phyloP scores from a whole-genome alignment of 805 yeast species.

The Novakomyces olei region DNA sequence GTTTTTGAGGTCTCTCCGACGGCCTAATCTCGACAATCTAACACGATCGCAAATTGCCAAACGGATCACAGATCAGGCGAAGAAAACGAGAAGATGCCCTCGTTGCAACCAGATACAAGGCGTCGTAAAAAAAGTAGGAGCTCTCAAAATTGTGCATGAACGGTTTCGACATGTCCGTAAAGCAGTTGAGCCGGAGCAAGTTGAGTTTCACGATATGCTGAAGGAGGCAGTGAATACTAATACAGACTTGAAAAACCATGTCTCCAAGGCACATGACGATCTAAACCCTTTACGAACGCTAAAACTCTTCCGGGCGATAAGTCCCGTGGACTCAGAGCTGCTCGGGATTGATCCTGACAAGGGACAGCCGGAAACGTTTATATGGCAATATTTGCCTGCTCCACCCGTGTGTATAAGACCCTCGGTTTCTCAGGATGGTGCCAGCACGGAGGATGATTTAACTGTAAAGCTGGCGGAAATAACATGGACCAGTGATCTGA shows the following conservation, averaged over 20 bases:
- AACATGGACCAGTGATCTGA: slow-evolving; percentile 88
- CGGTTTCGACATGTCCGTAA: slow-evolving; percentile 91
- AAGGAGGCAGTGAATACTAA: slow-evolving; percentile 47
- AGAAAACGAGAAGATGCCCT: slow-evolving; percentile 79
- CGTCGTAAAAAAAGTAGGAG: slow-evolving; percentile 92
- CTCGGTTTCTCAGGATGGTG: slow-evolving; percentile 81
- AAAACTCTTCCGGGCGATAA: slow-evolving; percentile 64
- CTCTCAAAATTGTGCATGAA: slow-evolving; percentile 85
- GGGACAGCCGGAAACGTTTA: slow-evolving; percentile 88
- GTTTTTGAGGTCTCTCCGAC: slow-evolving; percentile 55
- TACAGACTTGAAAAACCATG: slow-evolving; percentile 75
- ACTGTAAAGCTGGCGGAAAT: slow-evolving; percentile 91
- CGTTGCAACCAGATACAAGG: slow-evolving; percentile 80
- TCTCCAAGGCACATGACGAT: slow-evolving; percentile 76
- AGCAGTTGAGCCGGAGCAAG: slow-evolving; percentile 63
- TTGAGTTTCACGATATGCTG: slow-evolving; percentile 71
- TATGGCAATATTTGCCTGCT: slow-evolving; percentile 94
- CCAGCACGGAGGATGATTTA: slow-evolving; percentile 89
- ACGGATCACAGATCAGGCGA: slow-evolving; percentile 72
- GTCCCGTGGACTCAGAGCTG: slow-evolving; percentile 75
- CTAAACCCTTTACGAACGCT: slow-evolving; percentile 78
- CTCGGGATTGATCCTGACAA: slow-evolving; percentile 72
- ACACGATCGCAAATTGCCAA: slow-evolving; percentile 78
- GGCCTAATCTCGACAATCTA: slow-evolving; percentile 75
- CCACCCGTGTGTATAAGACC: slow-evolving; percentile 99